phyloP scores from a whole-genome alignment of 768 basidiomycete species.

The Calvatia gigantea region DNA sequence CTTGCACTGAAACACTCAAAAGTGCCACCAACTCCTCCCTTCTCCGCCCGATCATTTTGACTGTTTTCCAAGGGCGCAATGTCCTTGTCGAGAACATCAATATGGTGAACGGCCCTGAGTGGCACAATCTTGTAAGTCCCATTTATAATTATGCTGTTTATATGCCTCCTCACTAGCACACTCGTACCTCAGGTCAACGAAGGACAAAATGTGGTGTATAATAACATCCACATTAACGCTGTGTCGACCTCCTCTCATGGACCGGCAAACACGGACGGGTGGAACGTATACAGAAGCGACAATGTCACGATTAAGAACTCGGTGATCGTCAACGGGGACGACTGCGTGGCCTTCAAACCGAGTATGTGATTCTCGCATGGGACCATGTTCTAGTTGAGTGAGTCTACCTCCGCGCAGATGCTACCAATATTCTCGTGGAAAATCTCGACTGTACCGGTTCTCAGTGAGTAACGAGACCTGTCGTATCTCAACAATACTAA shows the following conservation, averaged over 20 bases:
- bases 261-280: slow-evolving; percentile 56
- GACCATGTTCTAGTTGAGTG: not conserved
- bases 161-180: not conserved
- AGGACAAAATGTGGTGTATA: slow-evolving; percentile 41
- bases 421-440: slow-evolving; percentile 55
- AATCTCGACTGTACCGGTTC: slow-evolving; percentile 60
- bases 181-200: slow-evolving; percentile 41
- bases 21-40: slow-evolving; percentile 44
- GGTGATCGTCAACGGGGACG: slow-evolving; percentile 51
- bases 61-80: slow-evolving; percentile 46
- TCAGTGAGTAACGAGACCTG: slow-evolving; percentile 34
- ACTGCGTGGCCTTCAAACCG: slow-evolving; percentile 59
- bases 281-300: slow-evolving; percentile 61
- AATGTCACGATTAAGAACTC: slow-evolving; percentile 45
- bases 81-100: slow-evolving; percentile 44
- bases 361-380: slow-evolving; percentile 24
- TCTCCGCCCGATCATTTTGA: slow-evolving; percentile 53
- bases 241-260: slow-evolving; percentile 39
- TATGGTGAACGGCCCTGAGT: slow-evolving; percentile 49
- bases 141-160: not conserved
- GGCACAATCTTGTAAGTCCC: slow-evolving; percentile 43
- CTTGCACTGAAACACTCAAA: not conserved
- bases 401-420: slow-evolving; percentile 27
- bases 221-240: slow-evolving; percentile 44
- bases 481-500: not conserved